A percentile compares a stretch with the other conserved stretches of the same genome.
Evolutionary conservation across 495 filamentous ascomycete species (phyloP).

Genomic region (Apodospora peruviana): DNA sequence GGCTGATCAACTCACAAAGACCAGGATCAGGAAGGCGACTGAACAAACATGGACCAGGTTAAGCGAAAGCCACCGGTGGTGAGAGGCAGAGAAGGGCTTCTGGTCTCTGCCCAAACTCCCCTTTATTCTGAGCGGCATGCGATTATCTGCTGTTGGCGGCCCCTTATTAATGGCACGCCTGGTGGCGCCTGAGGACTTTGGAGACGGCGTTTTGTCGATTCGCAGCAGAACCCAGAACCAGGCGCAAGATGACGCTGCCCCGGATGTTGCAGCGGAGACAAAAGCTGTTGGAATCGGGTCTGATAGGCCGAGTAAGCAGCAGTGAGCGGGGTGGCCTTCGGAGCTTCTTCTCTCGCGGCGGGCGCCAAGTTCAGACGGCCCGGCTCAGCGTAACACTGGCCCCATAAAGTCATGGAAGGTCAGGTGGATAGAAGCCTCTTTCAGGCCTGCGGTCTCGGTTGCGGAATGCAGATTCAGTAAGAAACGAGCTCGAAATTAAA

Average conservation of each 20-base stretch:
- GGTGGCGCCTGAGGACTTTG: slow-evolving; percentile 15
- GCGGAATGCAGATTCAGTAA: no score
- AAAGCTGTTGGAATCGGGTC: slow-evolving; percentile 1
- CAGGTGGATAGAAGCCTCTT: no score
- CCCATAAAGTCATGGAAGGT: slow-evolving; percentile 15
- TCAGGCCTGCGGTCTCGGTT: no score
- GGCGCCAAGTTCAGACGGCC: slow-evolving; percentile 23
- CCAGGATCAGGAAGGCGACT: slow-evolving; percentile 34
- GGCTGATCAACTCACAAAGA: slow-evolving; percentile 39
- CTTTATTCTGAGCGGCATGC: neutral
- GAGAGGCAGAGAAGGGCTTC: slow-evolving; percentile 1
- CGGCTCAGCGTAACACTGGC: slow-evolving; percentile 19
- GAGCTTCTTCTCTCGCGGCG: slow-evolving; percentile 1
- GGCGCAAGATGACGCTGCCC: slow-evolving; percentile 3
- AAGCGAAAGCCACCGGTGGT: slow-evolving; percentile 1
- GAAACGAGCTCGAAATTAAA: no score
- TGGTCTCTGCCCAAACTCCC: neutral
- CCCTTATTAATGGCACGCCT: slow-evolving; percentile 14
- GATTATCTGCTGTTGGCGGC: slow-evolving; percentile 6
- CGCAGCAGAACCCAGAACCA: neutral
- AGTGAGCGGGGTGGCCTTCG: slow-evolving; percentile 10
- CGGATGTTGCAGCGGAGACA: slow-evolving; percentile 4
- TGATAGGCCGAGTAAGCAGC: slow-evolving; percentile 8
- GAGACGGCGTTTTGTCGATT: slow-evolving; percentile 25
- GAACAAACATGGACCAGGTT: slow-evolving; percentile 34